Evolutionary conservation across 371 early-diverging fungal species (phyloP), one percentile per base, ranked within the genome.

Genomic region (Coemansia sp.): DNA sequence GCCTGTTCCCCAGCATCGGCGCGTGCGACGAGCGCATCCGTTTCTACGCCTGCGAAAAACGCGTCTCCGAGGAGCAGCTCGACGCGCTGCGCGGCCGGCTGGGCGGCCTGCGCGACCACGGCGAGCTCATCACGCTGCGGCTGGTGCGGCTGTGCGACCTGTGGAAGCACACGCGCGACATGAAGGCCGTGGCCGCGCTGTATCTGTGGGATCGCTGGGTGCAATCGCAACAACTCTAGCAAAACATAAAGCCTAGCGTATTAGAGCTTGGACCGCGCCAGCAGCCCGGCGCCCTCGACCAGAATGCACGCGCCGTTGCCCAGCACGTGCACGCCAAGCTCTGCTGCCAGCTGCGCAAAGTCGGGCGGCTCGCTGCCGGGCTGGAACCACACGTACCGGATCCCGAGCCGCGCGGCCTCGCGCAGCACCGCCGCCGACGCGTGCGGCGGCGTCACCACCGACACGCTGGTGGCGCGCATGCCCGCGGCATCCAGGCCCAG

Each of bases 11-110:
- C 4, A 89, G 90, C 16, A 84, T 90, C 0, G 94, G 93, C 10
- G 92, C 90, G 26, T 90, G 82, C 75, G 93, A 93, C 65, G 94
- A 93, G 79, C 85, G 82, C 64, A 55, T 93, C 48, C 79, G 87
- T 39, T 73, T 93, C 7, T 91, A 86, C 78, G 78, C 84, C 16
- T 86, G 89, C 62, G 74, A 83, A 26, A 90, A 91, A 60, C 60
- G 70, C 3, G 65, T 93, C 80, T 62, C 77, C 0, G 60, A 63
- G 31, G 50, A 71, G 1, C 82, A 91, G 26, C 79, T 91, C 2
- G 62, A 78, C 11, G 65, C 67, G 6, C 65, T 93, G 10, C 83
- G 85, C 66, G 91, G 87, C 5, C 84, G 83, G 60, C 62, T 90
- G 11, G 80, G 86, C 14, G 93, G 94, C 3, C 73, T 91, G 31